phyloP scores from a whole-genome alignment of 2,329 filamentous ascomycete species.

The Trichoderma polysporum region DNA sequence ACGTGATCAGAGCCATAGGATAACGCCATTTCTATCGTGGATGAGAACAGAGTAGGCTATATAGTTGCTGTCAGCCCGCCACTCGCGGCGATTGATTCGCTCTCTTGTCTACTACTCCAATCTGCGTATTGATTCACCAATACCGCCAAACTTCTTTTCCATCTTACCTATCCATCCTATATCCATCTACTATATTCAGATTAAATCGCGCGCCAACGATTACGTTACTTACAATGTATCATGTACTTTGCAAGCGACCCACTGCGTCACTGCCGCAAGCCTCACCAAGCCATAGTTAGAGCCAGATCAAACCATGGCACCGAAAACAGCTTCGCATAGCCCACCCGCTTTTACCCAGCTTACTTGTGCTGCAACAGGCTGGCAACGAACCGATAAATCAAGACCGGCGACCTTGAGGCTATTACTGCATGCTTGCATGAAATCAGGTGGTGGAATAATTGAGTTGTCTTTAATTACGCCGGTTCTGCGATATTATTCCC shows the following conservation, averaged over 20 bases:
- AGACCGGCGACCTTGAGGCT: background rate
- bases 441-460: background rate
- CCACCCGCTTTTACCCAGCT: too few species aligned
- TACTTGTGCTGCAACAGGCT: too few species aligned
- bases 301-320: background rate
- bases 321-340: background rate
- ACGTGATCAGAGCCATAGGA: background rate
- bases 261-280: background rate
- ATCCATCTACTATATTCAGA: background rate
- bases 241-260: background rate
- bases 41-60: background rate
- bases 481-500: background rate
- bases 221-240: background rate
- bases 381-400: background rate
- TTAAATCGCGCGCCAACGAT: background rate
- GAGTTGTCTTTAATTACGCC: background rate
- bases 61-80: background rate
- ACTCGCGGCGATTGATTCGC: background rate
- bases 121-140: background rate
- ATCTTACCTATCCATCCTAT: background rate
- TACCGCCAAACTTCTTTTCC: too few species aligned
- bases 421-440: background rate
- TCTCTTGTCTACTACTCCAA: background rate
- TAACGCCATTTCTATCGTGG: slow-evolving; percentile 3
- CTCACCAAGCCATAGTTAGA: background rate